phyloP scores from a whole-genome alignment of 2,329 filamentous ascomycete species.

The Fusarium drepaniforme region DNA sequence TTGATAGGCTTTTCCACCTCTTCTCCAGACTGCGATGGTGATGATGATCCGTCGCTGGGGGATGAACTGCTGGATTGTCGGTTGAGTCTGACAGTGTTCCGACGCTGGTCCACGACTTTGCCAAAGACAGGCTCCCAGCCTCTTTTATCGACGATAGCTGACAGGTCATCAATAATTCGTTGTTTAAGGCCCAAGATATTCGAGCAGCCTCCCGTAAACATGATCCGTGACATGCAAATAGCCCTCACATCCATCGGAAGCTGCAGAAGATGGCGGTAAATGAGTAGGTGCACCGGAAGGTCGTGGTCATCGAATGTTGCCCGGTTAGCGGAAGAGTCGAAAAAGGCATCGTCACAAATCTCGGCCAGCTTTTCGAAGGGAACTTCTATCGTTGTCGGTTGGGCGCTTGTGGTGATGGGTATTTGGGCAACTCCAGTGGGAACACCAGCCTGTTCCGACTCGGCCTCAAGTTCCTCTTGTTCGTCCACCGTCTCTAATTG shows the following conservation, averaged over 20 bases:
- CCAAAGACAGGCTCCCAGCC: constrained; percentile 85
- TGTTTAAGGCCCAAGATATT: constrained; percentile 83
- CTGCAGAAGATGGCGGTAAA: constrained; percentile 81
- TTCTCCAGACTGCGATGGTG: constrained; percentile 41
- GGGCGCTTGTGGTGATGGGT: constrained; percentile 59
- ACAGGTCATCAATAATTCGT: constrained; percentile 82
- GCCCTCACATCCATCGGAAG: constrained; percentile 86
- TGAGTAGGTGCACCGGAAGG: constrained; percentile 78
- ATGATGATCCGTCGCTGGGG: constrained; percentile 34
- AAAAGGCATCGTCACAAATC: constrained; percentile 81
- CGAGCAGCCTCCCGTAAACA: constrained; percentile 87
- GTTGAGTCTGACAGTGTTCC: constrained; percentile 57
- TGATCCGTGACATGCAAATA: constrained; percentile 87
- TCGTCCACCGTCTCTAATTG: constrained; percentile 65
- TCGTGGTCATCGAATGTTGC: constrained; percentile 87
- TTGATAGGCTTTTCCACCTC: constrained; percentile 34
- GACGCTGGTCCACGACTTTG: constrained; percentile 71
- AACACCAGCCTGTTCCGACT: constrained; percentile 38
- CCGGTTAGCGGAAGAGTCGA: constrained; percentile 66
- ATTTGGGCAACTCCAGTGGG: constrained; percentile 53
- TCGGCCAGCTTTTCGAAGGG: constrained; percentile 78
- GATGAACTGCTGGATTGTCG: constrained; percentile 45
- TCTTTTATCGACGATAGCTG: constrained; percentile 71
- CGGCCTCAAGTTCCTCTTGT: constrained; percentile 64
- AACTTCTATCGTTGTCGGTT: constrained; percentile 70